Base-by-base conservation (phyloP, 495 filamentous ascomycete species). In the Penicillium riverlandense region DNA sequence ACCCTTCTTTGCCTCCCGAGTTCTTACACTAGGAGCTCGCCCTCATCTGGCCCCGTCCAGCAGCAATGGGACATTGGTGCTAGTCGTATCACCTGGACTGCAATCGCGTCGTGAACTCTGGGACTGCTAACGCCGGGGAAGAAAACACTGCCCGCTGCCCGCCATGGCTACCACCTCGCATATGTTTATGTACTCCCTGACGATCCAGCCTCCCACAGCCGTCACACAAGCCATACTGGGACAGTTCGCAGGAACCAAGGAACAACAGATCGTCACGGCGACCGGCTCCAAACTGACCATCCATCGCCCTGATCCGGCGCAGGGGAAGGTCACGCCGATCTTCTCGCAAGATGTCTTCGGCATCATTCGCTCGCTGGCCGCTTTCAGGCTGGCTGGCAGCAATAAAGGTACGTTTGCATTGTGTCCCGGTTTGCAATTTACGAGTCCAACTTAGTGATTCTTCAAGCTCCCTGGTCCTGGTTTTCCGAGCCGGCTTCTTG, bases 121-220 rank as follows among this genome's bases (percentile, higher is more conserved):
- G 22, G 22, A 4, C 22, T 51, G 38, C 41, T 35, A 28, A 35
- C 37, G 52, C 47, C 58, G 43, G 41, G 42, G 32, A 42, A 45
- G 45, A 50, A 50, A 47, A 41, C 38, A 41, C 22, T 22, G 35
- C 48, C 46, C 50, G 37, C 43, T 54, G 54, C 58, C 66, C 77
- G 86, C 53, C 68, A 99, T 99, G 92, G 90, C 92, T 62, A 91
- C 88, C 47, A 95, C 90, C 35, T 95, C 90, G 53, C 88, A 87
- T 58, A 94, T 96, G 89, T 95, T 95, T 62, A 83, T 97, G 76
- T 97, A 97, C 72, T 90, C 87, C 38, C 72, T 97, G 62, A 96
- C 94, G 14, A 82, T 99, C 56, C 86, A 95, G 64, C 84, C 88
- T 44, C 87, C 94, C 22, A 86, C 90, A 39, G 84, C 89, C 31